Base-by-base conservation (phyloP, 129 eudicot species). In the Flaveria trinervia region DNA sequence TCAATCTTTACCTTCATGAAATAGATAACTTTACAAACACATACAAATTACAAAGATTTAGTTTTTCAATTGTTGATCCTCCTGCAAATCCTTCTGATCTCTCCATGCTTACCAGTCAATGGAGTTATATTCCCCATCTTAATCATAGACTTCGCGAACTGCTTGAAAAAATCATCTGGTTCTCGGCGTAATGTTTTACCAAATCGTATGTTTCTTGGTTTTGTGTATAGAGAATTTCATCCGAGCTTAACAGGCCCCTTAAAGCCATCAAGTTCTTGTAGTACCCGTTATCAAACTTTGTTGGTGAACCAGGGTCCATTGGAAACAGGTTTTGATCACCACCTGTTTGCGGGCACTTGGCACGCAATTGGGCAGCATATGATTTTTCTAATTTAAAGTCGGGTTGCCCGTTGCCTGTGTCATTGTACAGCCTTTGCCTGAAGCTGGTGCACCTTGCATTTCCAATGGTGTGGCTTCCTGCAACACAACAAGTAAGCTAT, bases 381-480 rank as follows among this genome's bases (percentile, higher is more conserved):
- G 82, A 55, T 51, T 72, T 83, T 41, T 88, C 90, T 49, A 93
- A 62, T 6, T 86, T 71, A 74, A 61, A 85, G 75, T 93, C 98
- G 0, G 96, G 88, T 23, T 79, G 84, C 13, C 89, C 89, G 22
- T 90, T 90, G 66, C 92, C 91, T 1, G 89, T 64, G 77, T 93
- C 89, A 87, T 90, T 90, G 89, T 93, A 93, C 10, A 90, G 90
- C 86, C 98, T 88, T 73, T 93, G 97, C 72, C 96, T 89, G 89
- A 90, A 93, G 86, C 88, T 90, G 60, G 85, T 77, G 79, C 98
- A 93, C 79, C 97, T 84, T n/a, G 97, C 82, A 9, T 83, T 79
- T 39, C 97, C 97, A 51, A 90, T 90, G 30, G 97, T 90, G 88
- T 88, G 98, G 65, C 97, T 88, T 80, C 98, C 97, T 92, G 92